Evolutionary conservation across 768 basidiomycete genomes (phyloP), one percentile per base, ranked within the genome.

Genomic region (Kwoniella botswanensis): DNA sequence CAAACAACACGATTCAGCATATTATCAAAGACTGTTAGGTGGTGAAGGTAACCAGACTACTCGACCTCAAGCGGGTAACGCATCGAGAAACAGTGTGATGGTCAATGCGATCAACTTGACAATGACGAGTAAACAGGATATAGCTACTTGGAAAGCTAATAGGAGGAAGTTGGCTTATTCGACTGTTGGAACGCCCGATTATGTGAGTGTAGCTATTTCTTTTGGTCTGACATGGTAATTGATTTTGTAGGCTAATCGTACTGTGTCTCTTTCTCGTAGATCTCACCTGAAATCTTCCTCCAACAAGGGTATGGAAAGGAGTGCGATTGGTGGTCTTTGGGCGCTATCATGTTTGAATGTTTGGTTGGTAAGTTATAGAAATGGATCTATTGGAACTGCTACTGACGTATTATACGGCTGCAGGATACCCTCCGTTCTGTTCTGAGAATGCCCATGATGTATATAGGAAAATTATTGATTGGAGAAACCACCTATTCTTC

Each of bases 251-350:
- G 35, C 35, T 35, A 9, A 35, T 35, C 7, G 6, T 35, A 5
- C 21, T 15, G 6, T 53, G 1, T 2, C 18, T 7, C 17, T 18
- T 42, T 22, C 24, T 6, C 22, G 2, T 53, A 84, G 84, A 97
- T 98, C 76, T 94, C 96, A 2, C 94, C 95, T 0, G 95, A 98
- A 83, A 97, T 98, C 79, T 98, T 98, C 87, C 84, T 91, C 71
- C 93, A 95, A 82, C 91, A 93, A 81, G 97, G 97, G n/a, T 98
- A 98, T 82, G 94, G 93, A 24, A 93, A 95, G 78, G 95, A 96
- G 84, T 98, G 95, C 79, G 97, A 99, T 84, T 98, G 95, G 94
- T 99, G 97, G 97, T 97, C 95, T 9, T 87, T 98, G 35, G 97
- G 97, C 4, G 93, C 94, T 18, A 98, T 98, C 86, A 95, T 93